Percentiles rank a stretch among this genome's conserved stretches.
phyloP scores from a whole-genome alignment of 2,329 filamentous ascomycete species.

The Microcyclospora tardicrescens region DNA sequence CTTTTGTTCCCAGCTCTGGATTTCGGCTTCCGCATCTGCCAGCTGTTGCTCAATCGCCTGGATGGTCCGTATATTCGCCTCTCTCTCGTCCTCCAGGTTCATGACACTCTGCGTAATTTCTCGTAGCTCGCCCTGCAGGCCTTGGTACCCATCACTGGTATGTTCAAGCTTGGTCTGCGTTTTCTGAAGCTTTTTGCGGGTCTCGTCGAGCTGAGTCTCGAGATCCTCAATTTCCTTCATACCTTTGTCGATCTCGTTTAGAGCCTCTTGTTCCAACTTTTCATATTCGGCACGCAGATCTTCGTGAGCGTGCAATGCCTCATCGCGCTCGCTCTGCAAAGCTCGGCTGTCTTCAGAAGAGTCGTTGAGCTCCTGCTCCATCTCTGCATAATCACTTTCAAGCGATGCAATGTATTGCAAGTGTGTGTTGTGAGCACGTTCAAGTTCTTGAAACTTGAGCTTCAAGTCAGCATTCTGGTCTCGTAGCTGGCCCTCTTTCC shows the following conservation, averaged over 20 bases:
- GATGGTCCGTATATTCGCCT: constrained; percentile 64
- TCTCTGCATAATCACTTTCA: constrained; percentile 50
- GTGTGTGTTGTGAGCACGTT: constrained; percentile 67
- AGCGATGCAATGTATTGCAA: constrained; percentile 67
- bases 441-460: constrained; percentile 78
- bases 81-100: constrained; percentile 77
- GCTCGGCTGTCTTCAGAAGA: constrained; percentile 67
- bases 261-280: constrained; percentile 43
- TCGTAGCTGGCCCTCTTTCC: constrained; percentile 66
- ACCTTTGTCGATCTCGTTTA: constrained; percentile 43
- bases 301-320: constrained; percentile 62
- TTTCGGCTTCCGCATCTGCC: constrained; percentile 70
- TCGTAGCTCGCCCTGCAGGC: constrained; percentile 88
- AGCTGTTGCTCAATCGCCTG: constrained; percentile 73
- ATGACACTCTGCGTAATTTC: constrained; percentile 78
- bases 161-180: constrained; percentile 61
- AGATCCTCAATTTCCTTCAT: constrained; percentile 31
- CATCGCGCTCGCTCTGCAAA: constrained; percentile 73
- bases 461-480: constrained; percentile 80
- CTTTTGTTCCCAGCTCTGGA: constrained; percentile 73
- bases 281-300: constrained; percentile 43
- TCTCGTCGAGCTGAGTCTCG: constrained; percentile 28
- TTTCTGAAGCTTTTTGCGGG: constrained; percentile 34
- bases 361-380: constrained; percentile 71
- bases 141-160: constrained; percentile 73